Evolutionary conservation across 345 rosid species (phyloP).

Genomic region (Hibiscus syriacus): DNA sequence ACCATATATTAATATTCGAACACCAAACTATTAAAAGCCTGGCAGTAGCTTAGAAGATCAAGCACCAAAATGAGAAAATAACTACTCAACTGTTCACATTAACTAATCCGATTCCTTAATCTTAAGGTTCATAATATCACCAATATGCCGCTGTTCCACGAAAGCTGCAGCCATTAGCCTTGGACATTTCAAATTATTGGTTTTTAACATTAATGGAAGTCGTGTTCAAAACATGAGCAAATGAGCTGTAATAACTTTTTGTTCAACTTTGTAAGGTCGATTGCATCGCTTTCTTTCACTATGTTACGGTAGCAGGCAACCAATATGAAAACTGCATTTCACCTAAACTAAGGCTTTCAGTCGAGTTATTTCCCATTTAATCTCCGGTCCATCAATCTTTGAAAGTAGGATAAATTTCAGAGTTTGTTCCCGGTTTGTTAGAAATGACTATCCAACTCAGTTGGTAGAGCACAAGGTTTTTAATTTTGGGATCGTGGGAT

Average conservation of each 20-base stretch:
- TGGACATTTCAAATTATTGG: not conserved
- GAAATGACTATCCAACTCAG: too few species aligned
- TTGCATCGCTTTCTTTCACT: not conserved
- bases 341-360: not conserved
- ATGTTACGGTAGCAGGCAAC: not conserved
- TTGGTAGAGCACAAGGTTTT: too few species aligned
- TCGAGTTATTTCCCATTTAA: not conserved
- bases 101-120: not conserved
- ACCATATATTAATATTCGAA: not conserved
- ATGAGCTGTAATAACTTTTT: not conserved
- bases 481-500: too few species aligned
- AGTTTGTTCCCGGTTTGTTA: too few species aligned
- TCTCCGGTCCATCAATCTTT: not conserved
- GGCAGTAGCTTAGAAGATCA: not conserved
- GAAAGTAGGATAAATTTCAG: constrained; percentile 1
- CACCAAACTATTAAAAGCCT: not conserved
- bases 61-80: not conserved
- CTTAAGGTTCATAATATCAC: not conserved
- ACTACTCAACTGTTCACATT: not conserved
- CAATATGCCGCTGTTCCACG: too few species aligned
- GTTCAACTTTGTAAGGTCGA: not conserved
- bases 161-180: not conserved
- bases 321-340: not conserved
- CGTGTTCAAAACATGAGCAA: not conserved
- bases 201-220: not conserved